Conservation (phyloP, 129 eudicot species). For the Flaveria bidentis region DNA sequence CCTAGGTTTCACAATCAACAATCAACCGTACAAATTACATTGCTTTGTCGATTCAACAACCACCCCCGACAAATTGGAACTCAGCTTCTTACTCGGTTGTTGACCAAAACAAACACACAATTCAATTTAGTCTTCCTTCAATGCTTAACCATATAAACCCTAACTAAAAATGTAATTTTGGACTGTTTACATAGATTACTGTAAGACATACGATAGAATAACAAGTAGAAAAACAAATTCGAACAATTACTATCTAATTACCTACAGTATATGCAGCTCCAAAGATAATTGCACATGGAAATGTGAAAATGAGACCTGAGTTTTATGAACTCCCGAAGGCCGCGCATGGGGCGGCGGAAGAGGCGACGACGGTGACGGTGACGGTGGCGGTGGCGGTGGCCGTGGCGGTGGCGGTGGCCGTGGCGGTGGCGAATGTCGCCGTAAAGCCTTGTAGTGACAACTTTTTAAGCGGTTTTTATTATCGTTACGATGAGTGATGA, state of each 20-base stretch:
- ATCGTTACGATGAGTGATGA: neutral
- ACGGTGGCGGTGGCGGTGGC: no score
- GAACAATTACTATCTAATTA: neutral
- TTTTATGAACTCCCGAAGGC: neutral
- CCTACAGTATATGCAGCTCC: slow-evolving; percentile 2
- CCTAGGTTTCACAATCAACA: slow-evolving; percentile 2
- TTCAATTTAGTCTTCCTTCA: neutral
- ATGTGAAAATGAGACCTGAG: neutral
- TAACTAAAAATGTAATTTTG: neutral
- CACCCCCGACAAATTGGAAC: neutral
- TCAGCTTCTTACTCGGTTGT: neutral
- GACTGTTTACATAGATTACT: neutral
- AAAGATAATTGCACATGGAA: neutral
- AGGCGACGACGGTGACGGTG: neutral
- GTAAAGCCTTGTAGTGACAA: neutral
- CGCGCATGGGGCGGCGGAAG: neutral
- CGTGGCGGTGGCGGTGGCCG: neutral
- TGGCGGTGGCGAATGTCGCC: neutral
- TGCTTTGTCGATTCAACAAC: neutral
- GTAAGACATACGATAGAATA: neutral
- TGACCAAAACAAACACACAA: neutral
- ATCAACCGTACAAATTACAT: neutral
- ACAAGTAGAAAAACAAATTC: neutral
- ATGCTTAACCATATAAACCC: slow-evolving; percentile 1
- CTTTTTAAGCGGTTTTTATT: neutral